A percentile compares a stretch with the other conserved stretches of the same genome.
Evolutionary conservation across 768 basidiomycete genomes (phyloP).

Genomic region (Suillus subalutaceus): DNA sequence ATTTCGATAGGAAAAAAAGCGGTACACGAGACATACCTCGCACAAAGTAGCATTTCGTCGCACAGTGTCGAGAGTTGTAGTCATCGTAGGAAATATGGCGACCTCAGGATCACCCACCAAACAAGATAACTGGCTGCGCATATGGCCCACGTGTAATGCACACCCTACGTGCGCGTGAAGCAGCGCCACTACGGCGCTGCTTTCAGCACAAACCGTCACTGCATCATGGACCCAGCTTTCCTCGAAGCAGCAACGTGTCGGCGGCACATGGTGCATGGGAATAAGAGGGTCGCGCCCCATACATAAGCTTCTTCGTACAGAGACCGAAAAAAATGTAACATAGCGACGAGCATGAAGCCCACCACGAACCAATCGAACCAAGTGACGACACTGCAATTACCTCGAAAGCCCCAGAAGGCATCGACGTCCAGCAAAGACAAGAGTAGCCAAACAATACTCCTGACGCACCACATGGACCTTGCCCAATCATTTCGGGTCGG

Average conservation of each 20-base stretch:
- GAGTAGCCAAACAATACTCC: not conserved
- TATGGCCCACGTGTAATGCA: not conserved
- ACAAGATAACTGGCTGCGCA: not conserved
- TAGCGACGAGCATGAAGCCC: slow-evolving; percentile 3
- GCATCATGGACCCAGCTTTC: not conserved
- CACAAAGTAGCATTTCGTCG: slow-evolving; percentile 21
- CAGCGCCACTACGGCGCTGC: not conserved
- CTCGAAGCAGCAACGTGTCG: slow-evolving; percentile 6
- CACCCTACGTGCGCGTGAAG: not conserved
- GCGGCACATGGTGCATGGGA: slow-evolving; percentile 1
- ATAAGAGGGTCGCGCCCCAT: not conserved
- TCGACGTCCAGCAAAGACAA: not conserved
- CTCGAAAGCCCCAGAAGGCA: not conserved
- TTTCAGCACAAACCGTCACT: not conserved
- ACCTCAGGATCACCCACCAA: not conserved
- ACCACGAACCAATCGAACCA: slow-evolving; percentile 4
- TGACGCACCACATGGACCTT: slow-evolving; percentile 32
- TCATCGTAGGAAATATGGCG: slow-evolving; percentile 9
- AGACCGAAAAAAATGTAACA: not conserved
- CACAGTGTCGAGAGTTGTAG: not conserved
- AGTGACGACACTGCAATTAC: slow-evolving; percentile 11
- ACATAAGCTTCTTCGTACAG: slow-evolving; percentile 3
- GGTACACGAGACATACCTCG: slow-evolving; percentile 22
- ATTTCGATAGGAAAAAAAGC: not conserved
- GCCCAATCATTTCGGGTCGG: slow-evolving; percentile 33